A percentile compares a stretch with the other conserved stretches of the same genome.
phyloP scores from a whole-genome alignment of 73 alveolate genomes.

The Stentor coeruleus region DNA sequence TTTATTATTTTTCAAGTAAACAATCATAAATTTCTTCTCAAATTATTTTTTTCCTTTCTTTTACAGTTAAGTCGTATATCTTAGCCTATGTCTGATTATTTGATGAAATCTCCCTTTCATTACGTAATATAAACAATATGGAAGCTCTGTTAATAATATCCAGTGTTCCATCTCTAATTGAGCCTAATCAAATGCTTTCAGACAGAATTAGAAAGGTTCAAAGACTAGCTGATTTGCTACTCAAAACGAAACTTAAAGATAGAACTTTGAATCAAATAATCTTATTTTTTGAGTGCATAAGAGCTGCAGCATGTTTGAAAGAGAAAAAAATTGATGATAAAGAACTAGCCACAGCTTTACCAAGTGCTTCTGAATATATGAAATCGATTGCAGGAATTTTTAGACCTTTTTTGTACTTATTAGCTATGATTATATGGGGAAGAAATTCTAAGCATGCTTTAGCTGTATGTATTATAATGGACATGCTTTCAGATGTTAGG shows the following conservation, averaged over 20 bases:
- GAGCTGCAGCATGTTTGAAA: neutral
- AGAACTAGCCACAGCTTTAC: neutral
- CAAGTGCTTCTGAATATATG: neutral
- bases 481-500: neutral
- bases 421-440: constrained; percentile 2
- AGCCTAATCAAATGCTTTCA: neutral
- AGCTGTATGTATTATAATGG: neutral
- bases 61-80: too few species aligned
- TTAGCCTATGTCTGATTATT: too few species aligned
- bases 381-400: neutral
- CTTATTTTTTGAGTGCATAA: neutral
- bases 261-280: neutral
- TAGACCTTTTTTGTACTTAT: constrained; percentile 9
- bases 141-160: neutral
- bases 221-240: neutral
- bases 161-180: neutral
- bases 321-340: neutral
- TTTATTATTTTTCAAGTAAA: too few species aligned
- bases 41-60: too few species aligned
- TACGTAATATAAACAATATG: too few species aligned
- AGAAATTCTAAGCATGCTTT: neutral
- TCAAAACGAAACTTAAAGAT: neutral
- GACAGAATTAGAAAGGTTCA: neutral
- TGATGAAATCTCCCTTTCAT: too few species aligned
- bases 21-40: too few species aligned